Base-by-base conservation (phyloP, 2,329 filamentous ascomycete genomes). In the Spiromastix sp. region DNA sequence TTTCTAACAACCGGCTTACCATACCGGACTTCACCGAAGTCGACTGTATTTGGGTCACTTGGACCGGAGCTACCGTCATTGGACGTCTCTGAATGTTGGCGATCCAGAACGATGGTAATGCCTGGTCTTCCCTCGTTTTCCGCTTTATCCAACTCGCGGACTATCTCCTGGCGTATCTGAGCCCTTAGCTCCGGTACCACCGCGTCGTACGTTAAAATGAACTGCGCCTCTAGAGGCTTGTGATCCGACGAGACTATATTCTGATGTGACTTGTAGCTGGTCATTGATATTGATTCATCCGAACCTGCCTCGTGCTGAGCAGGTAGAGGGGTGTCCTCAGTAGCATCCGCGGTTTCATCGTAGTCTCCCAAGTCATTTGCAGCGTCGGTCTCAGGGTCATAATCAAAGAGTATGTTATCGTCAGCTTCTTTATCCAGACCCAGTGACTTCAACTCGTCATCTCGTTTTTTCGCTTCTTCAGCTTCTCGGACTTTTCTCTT, bases 191-290 rank as follows among this genome's bases (percentile, higher is more conserved):
- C 79, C 0, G 86, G 82, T 0, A 93, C 77, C 1, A 94, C 83
- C 1, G 84, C 81, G 42, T 95, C 84, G 52, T 91, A 95, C 29
- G 81, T 79, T 5, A 98, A 61, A 0, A 74, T 80, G 52, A 96
- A 96, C 1, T 87, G 66, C 1, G 86, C 85, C 39, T 79, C 75
- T 2, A 98, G 64, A 0, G 91, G 93, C 55, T 98, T 98, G 60
- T 98, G 91, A 49, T 98, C 91, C 0, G 89, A 96, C 1, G 89
- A 94, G 11, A 84, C 73, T 16, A 98, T 79, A 12, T 82, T 73
- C 56, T 96, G 91, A 50, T 96, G 85, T 0, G 87, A 89, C 0
- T 79, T 77, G 55, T 98, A 98, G 39, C 82, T 68, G 35, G 76
- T 66, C n/a, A 78, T 56, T 16, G 56, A 50, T 18, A 79, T 64